Evolutionary conservation across 2,329 filamentous ascomycete genomes (phyloP).

Genomic region (Scedosporium dehoogii): DNA sequence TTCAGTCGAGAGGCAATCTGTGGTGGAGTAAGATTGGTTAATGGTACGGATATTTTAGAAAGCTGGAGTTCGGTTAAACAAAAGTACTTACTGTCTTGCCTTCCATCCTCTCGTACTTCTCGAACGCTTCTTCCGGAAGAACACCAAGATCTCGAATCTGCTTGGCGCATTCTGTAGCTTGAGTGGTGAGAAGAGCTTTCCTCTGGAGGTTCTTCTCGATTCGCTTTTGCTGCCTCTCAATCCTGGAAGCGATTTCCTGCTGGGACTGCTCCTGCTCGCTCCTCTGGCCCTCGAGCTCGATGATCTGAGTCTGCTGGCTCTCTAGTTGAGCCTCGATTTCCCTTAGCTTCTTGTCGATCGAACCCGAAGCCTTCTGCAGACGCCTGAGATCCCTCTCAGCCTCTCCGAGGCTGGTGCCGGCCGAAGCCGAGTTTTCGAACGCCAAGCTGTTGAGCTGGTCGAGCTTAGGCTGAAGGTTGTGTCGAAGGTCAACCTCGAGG

Average conservation of each 20-base stretch:
- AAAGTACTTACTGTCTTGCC: slow-evolving; percentile 56
- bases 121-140: slow-evolving; percentile 85
- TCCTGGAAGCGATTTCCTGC: slow-evolving; percentile 64
- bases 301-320: slow-evolving; percentile 36
- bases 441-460: slow-evolving; percentile 75
- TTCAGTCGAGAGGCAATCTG: slow-evolving; percentile 62
- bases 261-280: slow-evolving; percentile 60
- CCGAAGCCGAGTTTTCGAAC: slow-evolving; percentile 52
- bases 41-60: neutral
- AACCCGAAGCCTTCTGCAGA: slow-evolving; percentile 55
- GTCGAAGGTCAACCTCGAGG: slow-evolving; percentile 78
- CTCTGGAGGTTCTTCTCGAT: slow-evolving; percentile 90
- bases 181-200: slow-evolving; percentile 67
- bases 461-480: slow-evolving; percentile 77
- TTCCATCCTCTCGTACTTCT: slow-evolving; percentile 77
- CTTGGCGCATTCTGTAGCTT: slow-evolving; percentile 71
- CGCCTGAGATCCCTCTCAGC: slow-evolving; percentile 74
- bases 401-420: slow-evolving; percentile 62
- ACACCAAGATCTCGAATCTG: slow-evolving; percentile 91
- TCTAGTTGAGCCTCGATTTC: slow-evolving; percentile 68
- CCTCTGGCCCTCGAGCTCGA: slow-evolving; percentile 44
- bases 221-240: slow-evolving; percentile 77
- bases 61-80: too few relatives aligned
- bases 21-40: neutral
- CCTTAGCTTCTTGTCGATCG: slow-evolving; percentile 57